These are phyloP conservation scores for Corylus heterophylla DNA, from an alignment of 306 rosid species.

Conservation along the genomic window DNA sequence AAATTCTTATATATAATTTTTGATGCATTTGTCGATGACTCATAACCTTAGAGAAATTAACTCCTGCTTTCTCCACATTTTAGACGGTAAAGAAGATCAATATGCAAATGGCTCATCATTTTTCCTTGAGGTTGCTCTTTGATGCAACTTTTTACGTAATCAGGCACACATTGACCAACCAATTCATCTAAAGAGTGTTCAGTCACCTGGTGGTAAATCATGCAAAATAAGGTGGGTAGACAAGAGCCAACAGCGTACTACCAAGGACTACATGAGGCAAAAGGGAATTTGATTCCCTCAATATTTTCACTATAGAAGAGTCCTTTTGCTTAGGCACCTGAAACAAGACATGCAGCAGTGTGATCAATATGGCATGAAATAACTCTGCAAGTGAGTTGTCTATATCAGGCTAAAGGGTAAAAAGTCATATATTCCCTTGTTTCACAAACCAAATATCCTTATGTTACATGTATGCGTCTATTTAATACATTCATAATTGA, in stretches of 20 bases:
- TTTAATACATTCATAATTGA: background rate
- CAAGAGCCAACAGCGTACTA: slow-evolving; percentile 75
- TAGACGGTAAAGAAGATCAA: slow-evolving; percentile 3
- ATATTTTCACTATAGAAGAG: slow-evolving; percentile 44
- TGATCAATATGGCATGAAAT: slow-evolving; percentile 6
- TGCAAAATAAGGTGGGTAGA: slow-evolving; percentile 82
- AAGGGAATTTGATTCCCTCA: slow-evolving; percentile 74
- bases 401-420: background rate
- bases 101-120: background rate
- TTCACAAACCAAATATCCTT: background rate
- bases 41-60: background rate
- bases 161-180: slow-evolving; percentile 12
- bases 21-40: background rate
- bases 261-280: slow-evolving; percentile 82
- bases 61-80: background rate
- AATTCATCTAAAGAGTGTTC: slow-evolving; percentile 29
- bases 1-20: background rate
- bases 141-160: slow-evolving; percentile 10
- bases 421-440: background rate
- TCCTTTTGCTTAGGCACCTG: slow-evolving; percentile 46
- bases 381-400: slow-evolving; percentile 1
- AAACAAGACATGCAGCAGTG: slow-evolving; percentile 14
- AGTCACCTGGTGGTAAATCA: slow-evolving; percentile 93
- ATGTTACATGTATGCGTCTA: background rate
- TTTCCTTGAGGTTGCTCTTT: slow-evolving; percentile 2